phyloP scores from a whole-genome alignment of 2,329 filamentous ascomycete genomes.

The Chaetomiaceae sp. region DNA sequence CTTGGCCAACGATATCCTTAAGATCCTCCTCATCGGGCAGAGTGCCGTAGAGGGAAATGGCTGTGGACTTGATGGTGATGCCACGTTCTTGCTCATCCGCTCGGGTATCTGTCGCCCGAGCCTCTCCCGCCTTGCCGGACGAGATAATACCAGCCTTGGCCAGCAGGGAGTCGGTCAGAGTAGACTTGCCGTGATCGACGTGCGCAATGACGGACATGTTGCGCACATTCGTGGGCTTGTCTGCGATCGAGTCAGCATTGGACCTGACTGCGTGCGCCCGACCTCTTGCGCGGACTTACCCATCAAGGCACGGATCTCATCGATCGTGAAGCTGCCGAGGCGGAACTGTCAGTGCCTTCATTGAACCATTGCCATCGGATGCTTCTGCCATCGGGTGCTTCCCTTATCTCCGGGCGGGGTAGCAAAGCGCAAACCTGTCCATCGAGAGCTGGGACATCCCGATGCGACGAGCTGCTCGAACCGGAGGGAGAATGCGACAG shows the following conservation, averaged over 20 bases:
- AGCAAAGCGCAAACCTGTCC: constrained; percentile 14
- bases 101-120: constrained; percentile 94
- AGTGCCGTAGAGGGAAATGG: constrained; percentile 94
- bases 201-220: constrained; percentile 99
- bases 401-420: constrained; percentile 41
- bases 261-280: background rate
- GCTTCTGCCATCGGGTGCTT: constrained; percentile 3
- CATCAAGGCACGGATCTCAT: constrained; percentile 77
- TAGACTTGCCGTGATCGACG: constrained; percentile 99
- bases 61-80: constrained; percentile 99
- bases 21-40: constrained; percentile 78
- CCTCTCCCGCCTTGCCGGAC: constrained; percentile 92
- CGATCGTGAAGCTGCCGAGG: constrained; percentile 85
- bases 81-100: constrained; percentile 98
- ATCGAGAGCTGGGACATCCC: constrained; percentile 8
- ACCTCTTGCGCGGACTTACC: constrained; percentile 41
- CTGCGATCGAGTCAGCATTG: constrained; percentile 41
- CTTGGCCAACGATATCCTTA: constrained; percentile 87
- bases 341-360: constrained; percentile 46
- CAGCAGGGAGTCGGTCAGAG: constrained; percentile 97
- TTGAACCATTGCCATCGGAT: constrained; percentile 10
- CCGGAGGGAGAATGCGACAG: background rate
- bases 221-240: constrained; percentile 71
- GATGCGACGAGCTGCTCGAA: background rate
- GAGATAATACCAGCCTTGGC: constrained; percentile 99